Base-by-base conservation (phyloP, 371 early-diverging fungal species). In the Syncephalastrum sp. region DNA sequence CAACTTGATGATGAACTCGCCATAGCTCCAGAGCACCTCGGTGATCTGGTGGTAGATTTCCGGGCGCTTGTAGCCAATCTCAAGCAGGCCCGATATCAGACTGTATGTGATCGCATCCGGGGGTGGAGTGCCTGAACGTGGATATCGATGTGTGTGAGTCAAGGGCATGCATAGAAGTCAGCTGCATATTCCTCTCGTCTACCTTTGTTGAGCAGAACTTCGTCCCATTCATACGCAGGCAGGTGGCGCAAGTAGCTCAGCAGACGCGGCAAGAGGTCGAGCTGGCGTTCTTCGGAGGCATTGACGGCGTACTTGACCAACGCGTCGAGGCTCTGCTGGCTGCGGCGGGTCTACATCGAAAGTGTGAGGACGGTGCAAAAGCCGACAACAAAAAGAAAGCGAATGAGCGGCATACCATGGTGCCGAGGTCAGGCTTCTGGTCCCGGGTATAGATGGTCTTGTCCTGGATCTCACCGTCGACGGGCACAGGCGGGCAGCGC, bases 61-160 rank as follows among this genome's bases (percentile, higher is more conserved):
- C 6, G 72, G 52, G 7, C 58, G 46, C 56, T 74, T 79, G 65
- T 50, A 65, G 3, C 75, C 78, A 45, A 84, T 79, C 52, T 71
- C 73, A 43, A 88, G 69, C 25, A 88, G 71, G 38, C 82, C 69
- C 1, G 60, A 57, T 5, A 73, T 66, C 19, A 84, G 62, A 21
- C 60, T 64, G 45, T 67, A 69, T 15, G 77, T 58, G 38, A 81
- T 64, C 47, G 72, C 69, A 55, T 79, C 82, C 1, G 72, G 54
- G 8, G 75, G 68, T 42, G 59, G 47, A 46, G 65, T 42, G 33
- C 64, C 48, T 70, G 38, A 50, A 42, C 5, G 6, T 24, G 5
- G 14, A 57, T 16, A 14, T 48, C 4, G 25, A 24, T 27, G 2
- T n/a, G 21, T 41, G 38, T 10, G 19, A 41, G 29, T 19, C 33